Evolutionary conservation across 305 asterid species (phyloP).

Genomic region (Euphrasia arctica): DNA sequence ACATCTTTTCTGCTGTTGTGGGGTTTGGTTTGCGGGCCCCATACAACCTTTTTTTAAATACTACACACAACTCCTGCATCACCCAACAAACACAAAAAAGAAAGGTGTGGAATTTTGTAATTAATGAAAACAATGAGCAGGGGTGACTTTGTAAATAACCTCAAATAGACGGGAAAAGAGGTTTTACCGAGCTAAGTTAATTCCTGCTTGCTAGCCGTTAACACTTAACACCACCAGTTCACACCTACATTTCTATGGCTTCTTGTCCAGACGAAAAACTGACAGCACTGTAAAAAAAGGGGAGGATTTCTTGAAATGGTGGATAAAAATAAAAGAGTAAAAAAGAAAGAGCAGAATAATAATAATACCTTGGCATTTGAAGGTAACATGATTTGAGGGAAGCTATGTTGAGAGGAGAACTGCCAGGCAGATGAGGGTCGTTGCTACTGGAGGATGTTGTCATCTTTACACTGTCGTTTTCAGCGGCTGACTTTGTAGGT

Average conservation of each 20-base stretch:
- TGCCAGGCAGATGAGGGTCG: slow-evolving; percentile 40
- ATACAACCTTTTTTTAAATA: slow-evolving; percentile 54
- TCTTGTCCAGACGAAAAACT: slow-evolving; percentile 64
- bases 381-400: slow-evolving; percentile 70
- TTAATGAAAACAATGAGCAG: too few relatives aligned
- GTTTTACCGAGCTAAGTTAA: too few relatives aligned
- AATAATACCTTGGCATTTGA: slow-evolving; percentile 63
- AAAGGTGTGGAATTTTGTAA: slow-evolving; percentile 2
- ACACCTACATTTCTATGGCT: slow-evolving; percentile 68
- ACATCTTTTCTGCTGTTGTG: slow-evolving; percentile 48
- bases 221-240: too few relatives aligned
- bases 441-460: slow-evolving; percentile 40
- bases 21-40: slow-evolving; percentile 40
- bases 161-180: too few relatives aligned
- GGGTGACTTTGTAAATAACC: neutral
- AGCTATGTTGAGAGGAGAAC: slow-evolving; percentile 62
- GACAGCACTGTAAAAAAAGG: slow-evolving; percentile 1
- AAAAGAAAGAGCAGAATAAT: neutral
- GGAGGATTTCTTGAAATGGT: neutral
- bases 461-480: slow-evolving; percentile 27
- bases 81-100: slow-evolving; percentile 15
- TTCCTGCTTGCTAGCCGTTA: too few relatives aligned
- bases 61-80: slow-evolving; percentile 65
- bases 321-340: neutral
- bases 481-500: slow-evolving; percentile 63